phyloP scores from a whole-genome alignment of 257 asterid species.

The Fraxinus pennsylvanica region DNA sequence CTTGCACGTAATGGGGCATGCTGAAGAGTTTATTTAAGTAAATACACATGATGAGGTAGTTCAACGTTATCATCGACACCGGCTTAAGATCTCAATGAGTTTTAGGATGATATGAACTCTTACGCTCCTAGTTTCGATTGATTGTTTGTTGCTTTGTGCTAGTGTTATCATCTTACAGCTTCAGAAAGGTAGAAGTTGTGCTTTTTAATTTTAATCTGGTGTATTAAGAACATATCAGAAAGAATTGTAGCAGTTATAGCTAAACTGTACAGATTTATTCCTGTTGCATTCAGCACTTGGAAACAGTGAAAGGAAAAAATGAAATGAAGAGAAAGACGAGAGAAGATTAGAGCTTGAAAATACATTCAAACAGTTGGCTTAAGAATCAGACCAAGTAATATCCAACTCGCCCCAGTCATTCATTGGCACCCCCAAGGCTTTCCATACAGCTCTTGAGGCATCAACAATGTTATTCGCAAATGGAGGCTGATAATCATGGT shows the following conservation, averaged over 20 bases:
- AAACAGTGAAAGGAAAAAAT: too few species aligned
- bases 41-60: neutral
- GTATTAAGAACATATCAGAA: neutral
- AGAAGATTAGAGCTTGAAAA: neutral
- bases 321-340: neutral
- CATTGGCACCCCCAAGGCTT: constrained; percentile 24
- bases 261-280: neutral
- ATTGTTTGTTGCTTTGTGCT: neutral
- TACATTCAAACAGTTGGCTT: neutral
- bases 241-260: neutral
- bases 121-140: neutral
- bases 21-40: neutral
- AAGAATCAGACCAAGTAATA: constrained; percentile 18
- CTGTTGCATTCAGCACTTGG: neutral
- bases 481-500: constrained; percentile 34
- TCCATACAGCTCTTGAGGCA: constrained; percentile 41
- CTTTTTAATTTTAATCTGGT: neutral
- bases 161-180: neutral
- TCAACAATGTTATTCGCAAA: constrained; percentile 39
- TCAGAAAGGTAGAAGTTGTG: neutral
- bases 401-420: constrained; percentile 20
- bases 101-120: neutral
- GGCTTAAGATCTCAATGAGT: neutral
- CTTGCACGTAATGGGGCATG: neutral
- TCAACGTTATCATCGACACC: neutral